phyloP scores from a whole-genome alignment of 2,329 filamentous ascomycete species.

The Alternaria atra region DNA sequence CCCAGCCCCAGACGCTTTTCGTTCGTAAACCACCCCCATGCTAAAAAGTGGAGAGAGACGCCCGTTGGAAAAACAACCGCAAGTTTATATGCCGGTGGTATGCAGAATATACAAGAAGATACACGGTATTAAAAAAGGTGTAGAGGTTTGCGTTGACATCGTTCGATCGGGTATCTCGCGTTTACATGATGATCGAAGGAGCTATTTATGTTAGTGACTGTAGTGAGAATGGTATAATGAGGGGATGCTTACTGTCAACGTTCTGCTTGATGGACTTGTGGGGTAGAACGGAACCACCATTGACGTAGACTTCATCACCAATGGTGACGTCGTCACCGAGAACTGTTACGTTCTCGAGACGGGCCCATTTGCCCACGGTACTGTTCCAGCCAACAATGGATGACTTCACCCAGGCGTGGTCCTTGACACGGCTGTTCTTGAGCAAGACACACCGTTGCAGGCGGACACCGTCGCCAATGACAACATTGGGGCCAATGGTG shows the following conservation, averaged over 20 bases:
- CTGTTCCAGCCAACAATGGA: constrained; percentile 99
- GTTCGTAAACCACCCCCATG: constrained; percentile 17
- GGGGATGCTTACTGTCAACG: constrained; percentile 71
- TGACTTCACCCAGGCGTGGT: constrained; percentile 98
- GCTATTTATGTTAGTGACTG: constrained; percentile 39
- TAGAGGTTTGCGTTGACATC: constrained; percentile 24
- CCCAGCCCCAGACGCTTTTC: constrained; percentile 26
- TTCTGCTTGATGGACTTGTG: constrained; percentile 99
- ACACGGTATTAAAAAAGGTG: constrained; percentile 45
- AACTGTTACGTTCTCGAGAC: constrained; percentile 97
- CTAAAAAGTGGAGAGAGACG: constrained; percentile 19
- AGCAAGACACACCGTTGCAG: constrained; percentile 93
- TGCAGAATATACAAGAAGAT: constrained; percentile 49
- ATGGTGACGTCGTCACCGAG: constrained; percentile 97
- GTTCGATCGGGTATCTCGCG: constrained; percentile 20
- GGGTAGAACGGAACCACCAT: constrained; percentile 91
- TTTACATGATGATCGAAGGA: constrained; percentile 59
- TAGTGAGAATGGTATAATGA: background rate
- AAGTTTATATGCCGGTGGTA: constrained; percentile 27
- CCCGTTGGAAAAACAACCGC: constrained; percentile 18
- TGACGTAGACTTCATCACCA: constrained; percentile 98
- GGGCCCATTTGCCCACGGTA: constrained; percentile 92
- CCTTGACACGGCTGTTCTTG: constrained; percentile 91
- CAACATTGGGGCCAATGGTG: constrained; percentile 90
- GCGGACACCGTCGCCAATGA: constrained; percentile 91